These are phyloP conservation scores for Clarireedia hainanense DNA, from an alignment of 2,329 filamentous ascomycete species.

Conservation along the genomic window DNA sequence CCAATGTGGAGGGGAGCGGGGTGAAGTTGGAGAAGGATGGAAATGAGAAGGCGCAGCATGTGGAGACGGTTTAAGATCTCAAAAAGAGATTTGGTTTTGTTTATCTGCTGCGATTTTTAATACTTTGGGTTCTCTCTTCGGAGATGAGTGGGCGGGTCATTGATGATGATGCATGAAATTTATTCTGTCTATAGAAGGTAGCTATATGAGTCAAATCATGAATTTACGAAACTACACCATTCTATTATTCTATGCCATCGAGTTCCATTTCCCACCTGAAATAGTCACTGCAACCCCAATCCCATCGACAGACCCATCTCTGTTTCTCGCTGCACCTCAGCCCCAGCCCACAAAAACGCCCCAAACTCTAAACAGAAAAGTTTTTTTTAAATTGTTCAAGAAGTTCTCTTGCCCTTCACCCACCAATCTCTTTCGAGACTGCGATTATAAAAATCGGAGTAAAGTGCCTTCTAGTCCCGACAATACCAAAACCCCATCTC, in stretches of 20 bases:
- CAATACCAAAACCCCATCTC: slow-evolving; percentile 9
- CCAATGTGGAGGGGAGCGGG: slow-evolving; percentile 2
- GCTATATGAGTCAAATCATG: no score
- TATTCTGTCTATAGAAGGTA: no score
- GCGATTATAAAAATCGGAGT: slow-evolving; percentile 23
- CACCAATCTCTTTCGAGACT: slow-evolving; percentile 27
- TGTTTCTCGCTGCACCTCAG: no score
- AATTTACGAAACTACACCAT: no score
- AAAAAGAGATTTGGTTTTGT: neutral
- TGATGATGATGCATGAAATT: neutral
- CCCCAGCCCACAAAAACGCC: no score
- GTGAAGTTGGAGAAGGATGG: slow-evolving; percentile 14
- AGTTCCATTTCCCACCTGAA: no score
- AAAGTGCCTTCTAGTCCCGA: slow-evolving; percentile 30
- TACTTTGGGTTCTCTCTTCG: neutral
- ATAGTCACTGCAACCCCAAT: no score
- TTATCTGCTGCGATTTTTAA: neutral
- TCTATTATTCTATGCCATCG: no score
- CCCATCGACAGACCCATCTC: no score
- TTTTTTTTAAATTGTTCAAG: slow-evolving; percentile 21
- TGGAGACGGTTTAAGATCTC: neutral
- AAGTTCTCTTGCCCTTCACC: slow-evolving; percentile 31
- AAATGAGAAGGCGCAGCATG: slow-evolving; percentile 12
- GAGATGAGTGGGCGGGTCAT: neutral
- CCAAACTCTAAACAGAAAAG: no score